These are phyloP conservation scores for Jatropha curcas DNA, from an alignment of 345 rosid species.

Conservation along the genomic window DNA sequence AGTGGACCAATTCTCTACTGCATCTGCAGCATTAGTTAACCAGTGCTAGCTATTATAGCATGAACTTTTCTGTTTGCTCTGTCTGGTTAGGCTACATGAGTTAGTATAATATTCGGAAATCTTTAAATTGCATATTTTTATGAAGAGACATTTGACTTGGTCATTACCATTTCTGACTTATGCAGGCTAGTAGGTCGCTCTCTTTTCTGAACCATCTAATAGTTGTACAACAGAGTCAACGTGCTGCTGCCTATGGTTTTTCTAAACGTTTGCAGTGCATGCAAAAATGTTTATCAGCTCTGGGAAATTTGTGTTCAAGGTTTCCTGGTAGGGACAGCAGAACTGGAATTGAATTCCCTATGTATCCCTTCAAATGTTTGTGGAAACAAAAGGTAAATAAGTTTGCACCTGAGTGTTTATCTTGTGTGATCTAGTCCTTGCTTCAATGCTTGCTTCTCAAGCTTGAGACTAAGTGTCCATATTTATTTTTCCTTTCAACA, in stretches of 20 bases:
- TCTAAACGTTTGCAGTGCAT: slow-evolving; percentile 49
- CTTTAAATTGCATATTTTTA: neutral
- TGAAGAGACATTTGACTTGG: neutral
- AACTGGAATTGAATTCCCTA: slow-evolving; percentile 36
- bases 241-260: slow-evolving; percentile 59
- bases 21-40: neutral
- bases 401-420: slow-evolving; percentile 18
- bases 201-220: slow-evolving; percentile 86
- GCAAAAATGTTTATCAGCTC: slow-evolving; percentile 39
- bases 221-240: slow-evolving; percentile 69
- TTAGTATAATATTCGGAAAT: neutral
- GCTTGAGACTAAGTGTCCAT: neutral
- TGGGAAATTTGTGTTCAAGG: slow-evolving; percentile 42
- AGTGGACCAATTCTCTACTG: neutral
- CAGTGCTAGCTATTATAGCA: neutral
- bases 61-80: neutral
- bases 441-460: neutral
- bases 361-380: slow-evolving; percentile 52
- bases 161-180: slow-evolving; percentile 16
- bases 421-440: neutral
- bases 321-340: slow-evolving; percentile 24
- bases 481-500: slow-evolving; percentile 4
- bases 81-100: neutral
- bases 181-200: slow-evolving; percentile 64
- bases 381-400: slow-evolving; percentile 92